Percentiles rank a stretch among this genome's conserved stretches.
Conservation (phyloP, 805 yeast genomes). For the Blastobotrys peoriensis region DNA sequence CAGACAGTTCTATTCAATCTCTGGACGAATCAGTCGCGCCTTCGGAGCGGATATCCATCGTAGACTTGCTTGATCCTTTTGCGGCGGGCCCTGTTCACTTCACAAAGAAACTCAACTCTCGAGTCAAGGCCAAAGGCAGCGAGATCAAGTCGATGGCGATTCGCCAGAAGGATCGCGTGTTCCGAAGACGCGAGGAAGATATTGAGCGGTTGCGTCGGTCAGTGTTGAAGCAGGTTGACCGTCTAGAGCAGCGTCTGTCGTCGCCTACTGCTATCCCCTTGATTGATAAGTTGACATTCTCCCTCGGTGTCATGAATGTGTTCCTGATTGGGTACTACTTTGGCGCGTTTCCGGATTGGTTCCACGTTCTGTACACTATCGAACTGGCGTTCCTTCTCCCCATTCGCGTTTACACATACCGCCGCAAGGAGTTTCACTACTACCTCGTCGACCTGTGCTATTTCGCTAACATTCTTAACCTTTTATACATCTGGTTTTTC, state of each 20-base stretch:
- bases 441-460: constrained; percentile 91
- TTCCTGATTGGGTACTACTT: constrained; percentile 69
- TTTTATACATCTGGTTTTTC: constrained; percentile 74
- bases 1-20: constrained; percentile 16
- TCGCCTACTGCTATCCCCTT: constrained; percentile 28
- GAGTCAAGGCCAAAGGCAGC: constrained; percentile 22
- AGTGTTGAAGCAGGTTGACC: constrained; percentile 24
- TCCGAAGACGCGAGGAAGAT: constrained; percentile 25
- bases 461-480: constrained; percentile 68
- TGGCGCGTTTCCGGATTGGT: constrained; percentile 69
- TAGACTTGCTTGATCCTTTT: constrained; percentile 31
- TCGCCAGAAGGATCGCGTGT: constrained; percentile 23
- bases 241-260: constrained; percentile 25
- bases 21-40: constrained; percentile 18
- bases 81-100: constrained; percentile 23
- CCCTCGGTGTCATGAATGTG: constrained; percentile 60
- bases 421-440: constrained; percentile 72
- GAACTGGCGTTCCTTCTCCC: constrained; percentile 68
- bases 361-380: constrained; percentile 69
- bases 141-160: constrained; percentile 24
- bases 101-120: constrained; percentile 22
- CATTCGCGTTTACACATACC: constrained; percentile 74
- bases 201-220: constrained; percentile 26
- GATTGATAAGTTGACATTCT: constrained; percentile 76
- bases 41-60: constrained; percentile 25